Evolutionary conservation across 352 stramenopile species (phyloP).

Genomic region (Phytophthora citrophthora): DNA sequence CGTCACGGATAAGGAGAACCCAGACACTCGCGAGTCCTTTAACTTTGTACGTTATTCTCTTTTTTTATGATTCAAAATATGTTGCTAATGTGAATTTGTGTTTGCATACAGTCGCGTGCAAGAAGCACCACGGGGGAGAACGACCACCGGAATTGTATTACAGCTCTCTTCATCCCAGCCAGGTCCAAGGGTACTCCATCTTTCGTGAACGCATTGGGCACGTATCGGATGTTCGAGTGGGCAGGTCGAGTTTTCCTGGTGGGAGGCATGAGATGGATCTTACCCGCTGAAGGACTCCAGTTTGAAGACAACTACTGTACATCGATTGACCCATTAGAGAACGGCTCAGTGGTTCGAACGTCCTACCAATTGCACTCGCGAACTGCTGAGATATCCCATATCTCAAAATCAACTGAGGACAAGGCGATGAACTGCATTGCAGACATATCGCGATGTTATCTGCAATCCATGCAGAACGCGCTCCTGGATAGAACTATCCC

Average conservation of each 20-base stretch:
- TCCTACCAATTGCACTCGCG: background rate
- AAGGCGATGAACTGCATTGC: background rate
- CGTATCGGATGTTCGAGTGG: background rate
- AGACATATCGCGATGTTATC: background rate
- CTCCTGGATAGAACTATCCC: background rate
- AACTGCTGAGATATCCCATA: too few species aligned
- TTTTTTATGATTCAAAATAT: too few species aligned
- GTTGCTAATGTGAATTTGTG: background rate
- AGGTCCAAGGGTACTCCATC: too few species aligned
- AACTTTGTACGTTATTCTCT: too few species aligned
- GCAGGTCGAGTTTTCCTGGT: background rate
- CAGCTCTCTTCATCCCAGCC: background rate
- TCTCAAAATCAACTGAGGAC: background rate
- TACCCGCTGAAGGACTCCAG: background rate
- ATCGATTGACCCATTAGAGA: background rate
- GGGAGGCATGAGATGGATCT: background rate
- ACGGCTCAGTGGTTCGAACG: background rate
- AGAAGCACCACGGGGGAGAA: background rate
- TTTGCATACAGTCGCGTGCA: background rate
- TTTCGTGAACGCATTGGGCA: background rate
- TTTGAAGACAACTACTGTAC: background rate
- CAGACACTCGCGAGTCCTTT: too few species aligned
- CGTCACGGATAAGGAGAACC: too few species aligned
- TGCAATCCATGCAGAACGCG: background rate
- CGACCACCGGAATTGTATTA: background rate